Evolutionary conservation across 768 basidiomycete genomes (phyloP), one percentile per base, ranked within the genome.

Genomic region (Lactarius hatsudake): DNA sequence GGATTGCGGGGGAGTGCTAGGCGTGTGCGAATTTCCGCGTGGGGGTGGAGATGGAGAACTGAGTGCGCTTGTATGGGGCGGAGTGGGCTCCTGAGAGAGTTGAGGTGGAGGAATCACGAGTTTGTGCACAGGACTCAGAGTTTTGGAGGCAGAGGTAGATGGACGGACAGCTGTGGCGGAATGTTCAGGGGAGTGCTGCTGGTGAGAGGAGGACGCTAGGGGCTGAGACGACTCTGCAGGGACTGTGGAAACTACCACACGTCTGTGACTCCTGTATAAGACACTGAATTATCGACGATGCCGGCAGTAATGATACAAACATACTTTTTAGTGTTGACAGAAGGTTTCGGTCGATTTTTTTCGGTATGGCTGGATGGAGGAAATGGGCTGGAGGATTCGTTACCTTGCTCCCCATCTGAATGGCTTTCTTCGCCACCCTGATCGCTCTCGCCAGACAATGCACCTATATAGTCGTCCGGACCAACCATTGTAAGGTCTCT

Each of bases 51-150:
- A 23, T 18, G 65, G 61, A 32, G 68, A 61, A 23, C 36, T 62
- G 57, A 61, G 59, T 20, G 40, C 26, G 20, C 61, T 66, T 26
- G 68, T 62, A 36, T 66, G 68, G 5, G 68, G 68, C n/a, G 65
- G 68, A 12, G 68, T 69, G 34, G 65, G 68, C 51, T 56, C 68
- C 34, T 69, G 68, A 23, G 61, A 67, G 23, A 20, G 62, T 10
- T 63, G 58, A 17, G 28, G 4, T 15, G 38, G 58, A 34, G 56
- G 0, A 32, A 12, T 30, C 17, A 20, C 43, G n/a, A 61, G 26
- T 13, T 54, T 30, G 34, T 23, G 51, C 15, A 55, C 13, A 17
- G 53, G 10, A 30, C 10, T 20, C 17, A 62, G 38, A 20, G 36
- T 32, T 42, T 54, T 45, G 17, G 17, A 23, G 15, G 51, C 3